Evolutionary conservation across 225 moss, liverwort and hornwort species (phyloP).

Genomic region (Lunularia cruciata): DNA sequence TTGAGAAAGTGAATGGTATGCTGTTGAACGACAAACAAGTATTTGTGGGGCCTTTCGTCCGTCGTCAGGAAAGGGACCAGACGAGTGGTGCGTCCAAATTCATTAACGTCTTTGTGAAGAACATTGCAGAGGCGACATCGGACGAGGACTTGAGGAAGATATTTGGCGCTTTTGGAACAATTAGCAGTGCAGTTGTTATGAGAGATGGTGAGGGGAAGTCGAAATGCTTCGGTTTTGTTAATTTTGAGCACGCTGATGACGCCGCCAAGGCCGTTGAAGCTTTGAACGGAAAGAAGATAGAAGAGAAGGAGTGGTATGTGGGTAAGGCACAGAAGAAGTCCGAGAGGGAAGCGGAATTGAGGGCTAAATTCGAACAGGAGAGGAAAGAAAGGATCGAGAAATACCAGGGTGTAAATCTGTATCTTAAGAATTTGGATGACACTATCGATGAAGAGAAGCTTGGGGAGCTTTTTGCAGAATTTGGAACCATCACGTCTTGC

Average conservation of each 20-base stretch:
- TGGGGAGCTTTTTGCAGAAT: slow-evolving; percentile 83
- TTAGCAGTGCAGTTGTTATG: slow-evolving; percentile 95
- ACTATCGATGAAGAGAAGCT: slow-evolving; percentile 89
- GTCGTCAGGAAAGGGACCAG: slow-evolving; percentile 94
- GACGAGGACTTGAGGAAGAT: slow-evolving; percentile 84
- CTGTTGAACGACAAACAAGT: slow-evolving; percentile 90
- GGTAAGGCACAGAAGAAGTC: slow-evolving; percentile 94
- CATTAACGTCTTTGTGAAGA: slow-evolving; percentile 94
- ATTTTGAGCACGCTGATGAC: slow-evolving; percentile 89
- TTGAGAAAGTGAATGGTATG: slow-evolving; percentile 95
- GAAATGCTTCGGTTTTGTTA: slow-evolving; percentile 96
- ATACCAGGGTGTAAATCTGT: slow-evolving; percentile 92
- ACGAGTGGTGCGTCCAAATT: slow-evolving; percentile 81
- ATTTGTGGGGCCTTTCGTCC: slow-evolving; percentile 87
- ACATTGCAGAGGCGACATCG: slow-evolving; percentile 74
- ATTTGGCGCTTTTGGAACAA: slow-evolving; percentile 78
- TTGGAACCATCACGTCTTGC: slow-evolving; percentile 90
- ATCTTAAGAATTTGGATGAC: slow-evolving; percentile 92
- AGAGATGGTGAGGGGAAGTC: slow-evolving; percentile 92
- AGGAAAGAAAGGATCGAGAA: slow-evolving; percentile 97
- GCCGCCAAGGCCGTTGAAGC: slow-evolving; percentile 80
- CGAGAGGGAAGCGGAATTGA: slow-evolving; percentile 88
- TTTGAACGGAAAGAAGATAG: slow-evolving; percentile 84
- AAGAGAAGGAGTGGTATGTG: slow-evolving; percentile 95
- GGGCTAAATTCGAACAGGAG: slow-evolving; percentile 95